Evolutionary conservation across 1,139 yeast species (phyloP).

Genomic region (Saccharomyces pastorianus): DNA sequence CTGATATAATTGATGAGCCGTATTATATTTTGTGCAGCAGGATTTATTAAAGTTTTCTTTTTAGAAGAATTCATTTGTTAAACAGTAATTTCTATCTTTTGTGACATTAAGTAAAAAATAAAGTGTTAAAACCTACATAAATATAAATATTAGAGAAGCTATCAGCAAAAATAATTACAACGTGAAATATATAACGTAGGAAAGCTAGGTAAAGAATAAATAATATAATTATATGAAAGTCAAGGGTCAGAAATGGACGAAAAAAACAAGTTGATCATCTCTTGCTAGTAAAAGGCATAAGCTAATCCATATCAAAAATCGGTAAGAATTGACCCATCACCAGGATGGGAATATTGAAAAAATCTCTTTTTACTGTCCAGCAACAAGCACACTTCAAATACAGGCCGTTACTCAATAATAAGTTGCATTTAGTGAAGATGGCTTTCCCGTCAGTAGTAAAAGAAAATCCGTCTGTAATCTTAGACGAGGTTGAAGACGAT

Average conservation of each 20-base stretch:
- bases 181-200: neutral
- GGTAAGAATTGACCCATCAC: constrained; percentile 86
- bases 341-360: constrained; percentile 90
- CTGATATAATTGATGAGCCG: too few relatives aligned
- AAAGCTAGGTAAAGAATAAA: neutral
- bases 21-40: too few relatives aligned
- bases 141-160: neutral
- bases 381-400: constrained; percentile 57
- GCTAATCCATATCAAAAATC: constrained; percentile 32
- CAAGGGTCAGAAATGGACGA: neutral
- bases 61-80: too few relatives aligned
- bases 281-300: neutral
- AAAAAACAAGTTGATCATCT: too few relatives aligned
- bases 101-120: neutral
- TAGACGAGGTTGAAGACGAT: constrained; percentile 1
- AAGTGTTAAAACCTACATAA: neutral
- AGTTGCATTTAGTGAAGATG: constrained; percentile 63
- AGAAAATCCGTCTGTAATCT: constrained; percentile 4
- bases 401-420: constrained; percentile 39
- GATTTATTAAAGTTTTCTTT: too few relatives aligned
- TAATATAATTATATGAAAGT: neutral
- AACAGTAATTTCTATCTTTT: neutral
- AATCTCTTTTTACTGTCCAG: constrained; percentile 84
- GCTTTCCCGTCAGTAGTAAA: neutral
- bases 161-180: neutral